phyloP scores from a whole-genome alignment of 345 rosid species.

The Salix brachista region DNA sequence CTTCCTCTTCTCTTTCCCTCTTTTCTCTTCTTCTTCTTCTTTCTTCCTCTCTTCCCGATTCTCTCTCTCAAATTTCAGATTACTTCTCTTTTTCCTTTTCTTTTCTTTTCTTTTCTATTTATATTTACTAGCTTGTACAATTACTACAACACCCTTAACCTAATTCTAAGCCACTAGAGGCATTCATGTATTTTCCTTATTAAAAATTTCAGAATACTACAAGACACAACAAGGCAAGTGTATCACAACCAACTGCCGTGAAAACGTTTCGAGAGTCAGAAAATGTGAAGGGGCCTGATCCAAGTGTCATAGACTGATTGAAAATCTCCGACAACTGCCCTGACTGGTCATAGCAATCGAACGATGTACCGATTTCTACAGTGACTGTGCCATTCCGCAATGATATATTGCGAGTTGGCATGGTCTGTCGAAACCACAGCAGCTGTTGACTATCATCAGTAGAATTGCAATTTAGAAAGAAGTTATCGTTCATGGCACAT shows the following conservation, averaged over 20 bases:
- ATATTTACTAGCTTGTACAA: too few species aligned
- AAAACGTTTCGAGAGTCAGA: slow-evolving; percentile 20
- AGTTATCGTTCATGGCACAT: not conserved
- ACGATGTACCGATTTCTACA: not conserved
- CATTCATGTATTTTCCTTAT: too few species aligned
- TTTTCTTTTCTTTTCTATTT: too few species aligned
- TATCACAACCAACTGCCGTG: slow-evolving; percentile 29
- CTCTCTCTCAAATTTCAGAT: too few species aligned
- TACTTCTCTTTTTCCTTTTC: too few species aligned
- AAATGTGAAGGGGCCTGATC: not conserved
- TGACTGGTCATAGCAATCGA: slow-evolving; percentile 1
- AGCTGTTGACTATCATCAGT: not conserved
- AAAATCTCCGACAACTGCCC: too few species aligned
- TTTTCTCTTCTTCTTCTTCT: too few species aligned
- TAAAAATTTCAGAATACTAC: too few species aligned
- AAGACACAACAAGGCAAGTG: not conserved
- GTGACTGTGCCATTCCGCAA: slow-evolving; percentile 7
- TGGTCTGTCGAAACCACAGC: not conserved
- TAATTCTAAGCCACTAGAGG: too few species aligned
- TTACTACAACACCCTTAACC: too few species aligned
- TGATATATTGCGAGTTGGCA: not conserved
- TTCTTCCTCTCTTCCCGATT: too few species aligned
- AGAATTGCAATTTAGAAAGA: slow-evolving; percentile 2
- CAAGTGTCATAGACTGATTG: fast-evolving
- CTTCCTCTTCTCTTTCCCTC: too few species aligned